Evolutionary conservation across 1,284 basidiomycete species (phyloP).

Genomic region (Ceratobasidium sp.): DNA sequence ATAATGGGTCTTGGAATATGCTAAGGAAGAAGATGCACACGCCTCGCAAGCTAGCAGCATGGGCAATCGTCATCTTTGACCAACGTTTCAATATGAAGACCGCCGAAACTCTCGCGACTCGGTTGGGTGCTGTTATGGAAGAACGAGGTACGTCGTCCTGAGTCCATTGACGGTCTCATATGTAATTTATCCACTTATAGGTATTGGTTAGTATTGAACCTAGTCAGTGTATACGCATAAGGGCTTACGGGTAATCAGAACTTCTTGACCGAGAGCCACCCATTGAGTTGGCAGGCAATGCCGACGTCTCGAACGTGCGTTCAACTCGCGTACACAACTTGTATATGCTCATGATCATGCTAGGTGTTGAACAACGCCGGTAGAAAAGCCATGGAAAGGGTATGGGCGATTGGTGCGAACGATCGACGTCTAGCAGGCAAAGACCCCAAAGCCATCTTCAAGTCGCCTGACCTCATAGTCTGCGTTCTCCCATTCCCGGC

Average conservation of each 20-base stretch:
- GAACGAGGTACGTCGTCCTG: constrained; percentile 61
- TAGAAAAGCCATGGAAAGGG: background rate
- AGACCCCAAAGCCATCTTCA: background rate
- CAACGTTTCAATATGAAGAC: constrained; percentile 58
- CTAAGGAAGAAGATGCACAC: constrained; percentile 67
- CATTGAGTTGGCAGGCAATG: background rate
- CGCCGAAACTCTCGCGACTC: constrained; percentile 56
- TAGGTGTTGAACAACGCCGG: background rate
- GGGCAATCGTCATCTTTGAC: constrained; percentile 69
- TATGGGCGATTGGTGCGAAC: background rate
- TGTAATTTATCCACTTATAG: background rate
- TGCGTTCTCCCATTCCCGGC: constrained; percentile 31
- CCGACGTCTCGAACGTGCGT: background rate
- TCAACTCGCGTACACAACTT: background rate
- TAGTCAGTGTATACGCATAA: background rate
- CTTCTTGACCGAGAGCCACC: background rate
- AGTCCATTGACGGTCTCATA: background rate
- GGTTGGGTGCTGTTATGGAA: constrained; percentile 56
- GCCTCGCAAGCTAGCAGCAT: constrained; percentile 59
- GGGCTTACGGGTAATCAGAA: background rate
- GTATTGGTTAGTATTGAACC: background rate
- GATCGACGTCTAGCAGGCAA: background rate
- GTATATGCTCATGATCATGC: background rate
- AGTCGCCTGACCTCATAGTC: constrained; percentile 7
- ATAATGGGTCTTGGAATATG: constrained; percentile 52